Evolutionary conservation across 805 yeast genomes (phyloP), one percentile per base, ranked within the genome.

Genomic region (Sugiyamaella smithiae): DNA sequence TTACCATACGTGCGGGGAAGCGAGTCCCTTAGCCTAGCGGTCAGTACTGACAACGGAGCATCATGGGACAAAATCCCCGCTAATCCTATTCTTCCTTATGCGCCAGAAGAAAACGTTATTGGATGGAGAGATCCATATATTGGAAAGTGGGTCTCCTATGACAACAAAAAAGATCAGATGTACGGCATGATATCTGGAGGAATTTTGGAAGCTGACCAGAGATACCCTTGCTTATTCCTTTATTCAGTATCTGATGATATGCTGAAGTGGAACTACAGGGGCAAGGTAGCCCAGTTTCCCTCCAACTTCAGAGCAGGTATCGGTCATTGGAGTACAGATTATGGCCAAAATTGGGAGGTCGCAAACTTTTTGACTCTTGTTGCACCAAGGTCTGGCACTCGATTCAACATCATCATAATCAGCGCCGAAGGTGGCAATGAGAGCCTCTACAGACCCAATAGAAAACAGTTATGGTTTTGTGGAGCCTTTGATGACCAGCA

Each of bases 331-430:
- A 32, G 7, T 11, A 16, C n/a, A 7, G 37, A 32, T 14, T 32
- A 12, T 32, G 37, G 37, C n/a, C 37, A 32, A 14, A 32, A 32
- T 14, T 32, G 37, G 37, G 37, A 32, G 19, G 37, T 32, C n/a
- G 11, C 37, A 7, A 32, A 32, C 19, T 32, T 11, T 16, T 9
- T 32, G 17, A 11, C 37, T 32, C 19, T 32, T 6, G 7, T 14
- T 7, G 8, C 7, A 6, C 14, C 11, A 8, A n/a, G n/a, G n/a
- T 7, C 7, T 32, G 37, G 37, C 8, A 7, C 11, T 6, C 7
- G 7, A 7, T 32, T 32, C n/a, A 14, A 32, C 7, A 12, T 32
- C 37, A 16, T 32, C 11, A 32, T 32, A 32, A 16, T 32, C 19
- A 32, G 37, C 37, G 37, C 19, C 17, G 37, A 32, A 32, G 37